Percentiles rank a stretch among this genome's conserved stretches.
Conservation (phyloP, 176 grass and related monocot genomes). For the Hsuehochloa calcarea region DNA sequence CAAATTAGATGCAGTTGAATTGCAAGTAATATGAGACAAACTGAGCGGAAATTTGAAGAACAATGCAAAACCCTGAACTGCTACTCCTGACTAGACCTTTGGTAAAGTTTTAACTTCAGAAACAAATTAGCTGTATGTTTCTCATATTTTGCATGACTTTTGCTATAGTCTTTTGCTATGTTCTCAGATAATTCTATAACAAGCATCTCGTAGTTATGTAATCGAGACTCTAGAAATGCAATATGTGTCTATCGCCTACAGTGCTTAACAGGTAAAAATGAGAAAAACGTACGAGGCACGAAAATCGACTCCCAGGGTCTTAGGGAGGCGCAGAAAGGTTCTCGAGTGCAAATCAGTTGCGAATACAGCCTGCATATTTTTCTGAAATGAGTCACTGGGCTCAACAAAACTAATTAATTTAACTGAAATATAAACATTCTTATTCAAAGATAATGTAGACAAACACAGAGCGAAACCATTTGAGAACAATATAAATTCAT, state of each 20-base stretch:
- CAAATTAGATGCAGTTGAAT: background rate
- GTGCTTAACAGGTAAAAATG: slow-evolving; percentile 15
- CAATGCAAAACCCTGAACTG: background rate
- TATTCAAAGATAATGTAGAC: background rate
- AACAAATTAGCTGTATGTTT: background rate
- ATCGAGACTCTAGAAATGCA: background rate
- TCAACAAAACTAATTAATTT: background rate
- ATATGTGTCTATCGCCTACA: background rate
- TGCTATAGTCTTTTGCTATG: background rate
- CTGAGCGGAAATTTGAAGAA: background rate
- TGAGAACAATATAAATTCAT: background rate
- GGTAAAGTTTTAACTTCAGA: background rate
- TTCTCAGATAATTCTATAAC: background rate
- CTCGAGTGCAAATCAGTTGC: slow-evolving; percentile 90
- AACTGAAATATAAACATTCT: background rate
- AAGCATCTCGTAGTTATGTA: background rate
- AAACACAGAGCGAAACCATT: background rate
- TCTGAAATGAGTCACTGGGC: background rate
- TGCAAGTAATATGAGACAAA: background rate
- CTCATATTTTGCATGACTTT: background rate
- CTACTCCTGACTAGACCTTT: background rate
- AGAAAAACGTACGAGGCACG: slow-evolving; percentile 85
- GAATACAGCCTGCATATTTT: slow-evolving; percentile 77
- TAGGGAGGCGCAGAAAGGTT: slow-evolving; percentile 86
- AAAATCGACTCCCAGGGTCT: slow-evolving; percentile 92